These are phyloP conservation scores for Backusella mclennaniae DNA, from an alignment of 192 early-diverging fungal genomes.

Conservation along the genomic window DNA sequence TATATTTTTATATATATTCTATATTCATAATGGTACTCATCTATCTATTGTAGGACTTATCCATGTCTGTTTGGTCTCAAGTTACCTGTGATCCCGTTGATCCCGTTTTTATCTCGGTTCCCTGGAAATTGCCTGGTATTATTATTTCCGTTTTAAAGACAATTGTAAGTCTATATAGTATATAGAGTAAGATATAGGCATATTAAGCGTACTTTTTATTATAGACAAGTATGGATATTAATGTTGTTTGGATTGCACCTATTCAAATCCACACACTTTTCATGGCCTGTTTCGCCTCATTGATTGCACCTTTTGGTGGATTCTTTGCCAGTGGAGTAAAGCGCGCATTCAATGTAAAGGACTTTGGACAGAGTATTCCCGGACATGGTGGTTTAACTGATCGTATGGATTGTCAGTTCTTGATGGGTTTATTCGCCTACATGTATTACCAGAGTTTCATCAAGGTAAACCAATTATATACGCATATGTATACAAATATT, in stretches of 20 bases:
- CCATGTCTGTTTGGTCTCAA: conserved; percentile 44
- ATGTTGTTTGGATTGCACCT: conserved; percentile 68
- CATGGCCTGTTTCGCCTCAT: conserved; percentile 88
- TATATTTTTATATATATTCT: background rate
- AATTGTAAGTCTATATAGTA: conserved; percentile 4
- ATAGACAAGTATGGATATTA: conserved; percentile 32
- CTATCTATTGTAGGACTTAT: conserved; percentile 34
- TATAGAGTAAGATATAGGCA: too few species aligned
- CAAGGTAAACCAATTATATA: conserved; percentile 3
- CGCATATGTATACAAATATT: too few species aligned
- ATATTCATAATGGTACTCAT: too few species aligned
- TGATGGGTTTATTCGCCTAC: conserved; percentile 92
- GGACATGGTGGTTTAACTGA: conserved; percentile 98
- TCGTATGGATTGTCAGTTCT: conserved; percentile 97
- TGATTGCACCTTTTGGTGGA: conserved; percentile 97
- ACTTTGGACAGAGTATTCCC: conserved; percentile 95
- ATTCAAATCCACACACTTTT: conserved; percentile 86
- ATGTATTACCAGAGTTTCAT: conserved; percentile 67
- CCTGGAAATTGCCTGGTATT: conserved; percentile 25
- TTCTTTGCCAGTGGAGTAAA: conserved; percentile 98
- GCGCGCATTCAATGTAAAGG: conserved; percentile 95
- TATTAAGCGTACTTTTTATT: too few species aligned
- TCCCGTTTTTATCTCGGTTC: conserved; percentile 49
- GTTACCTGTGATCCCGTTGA: conserved; percentile 47
- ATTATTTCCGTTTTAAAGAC: conserved; percentile 5